Evolutionary conservation across 257 asterid genomes (phyloP), one percentile per base, ranked within the genome.

Genomic region (Cordia subcordata): DNA sequence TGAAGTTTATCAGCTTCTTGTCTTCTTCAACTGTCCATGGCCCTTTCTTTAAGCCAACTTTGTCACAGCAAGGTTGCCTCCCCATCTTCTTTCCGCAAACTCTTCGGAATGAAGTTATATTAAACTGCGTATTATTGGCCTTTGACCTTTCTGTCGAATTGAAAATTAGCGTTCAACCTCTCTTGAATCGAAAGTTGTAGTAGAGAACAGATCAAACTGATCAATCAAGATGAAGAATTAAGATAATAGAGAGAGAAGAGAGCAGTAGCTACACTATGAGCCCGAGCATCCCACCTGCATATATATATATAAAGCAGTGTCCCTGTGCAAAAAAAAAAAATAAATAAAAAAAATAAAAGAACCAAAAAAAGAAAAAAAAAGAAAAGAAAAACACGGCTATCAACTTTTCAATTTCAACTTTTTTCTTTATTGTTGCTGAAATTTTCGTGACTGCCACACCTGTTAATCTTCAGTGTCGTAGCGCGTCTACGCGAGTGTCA

Each of bases 21-120:
- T 91, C 98, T 75, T 91, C 98, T 1, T 91, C 98, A 55, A 81
- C 76, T 22, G 96, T 88, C 98, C 98, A 91, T 46, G 98, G 95
- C 45, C 98, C 98, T 72, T 88, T 88, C 85, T 91, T 91, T 57
- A 91, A 79, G 60, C 98, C 98, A 18, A 88, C 88, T 73, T 85
- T 91, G 63, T 91, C 98, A 71, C 98, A 91, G 55, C 98, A 91
- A 21, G 98, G 98, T 55, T 85, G 90, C 52, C 98, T 83, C 21
- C 98, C 98, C 98, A 91, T 90, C 45, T 63, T 21, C 13, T 19
- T 8, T 20, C 42, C 32, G 10, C 53, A 46, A 6, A 15, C 53
- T 39, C 8, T 5, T 39, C 44, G 12, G 44, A 39, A 12, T 5
- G 44, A 39, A 5, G 44, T 39, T 39, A 5, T 39, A 39, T 39